Evolutionary conservation across 2,329 filamentous ascomycete species (phyloP), one percentile per base, ranked within the genome.

Genomic region (Rachicladosporium sp.): DNA sequence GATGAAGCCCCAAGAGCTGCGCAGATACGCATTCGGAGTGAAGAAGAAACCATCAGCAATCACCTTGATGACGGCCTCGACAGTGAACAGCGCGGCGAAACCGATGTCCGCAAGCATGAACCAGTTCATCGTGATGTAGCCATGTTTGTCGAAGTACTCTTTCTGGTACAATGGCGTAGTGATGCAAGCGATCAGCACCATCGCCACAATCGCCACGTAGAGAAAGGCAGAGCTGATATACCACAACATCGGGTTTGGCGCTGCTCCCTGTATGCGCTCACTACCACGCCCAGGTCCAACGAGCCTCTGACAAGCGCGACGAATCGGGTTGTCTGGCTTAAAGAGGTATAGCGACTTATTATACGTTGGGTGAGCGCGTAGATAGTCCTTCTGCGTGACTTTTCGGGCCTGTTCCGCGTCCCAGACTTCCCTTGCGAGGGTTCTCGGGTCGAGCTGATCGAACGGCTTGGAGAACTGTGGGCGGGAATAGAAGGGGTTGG

Each of bases 1-100:
- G 48, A 98, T 95, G 45, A 94, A 79, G 5, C 91, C 93, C 91
- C 91, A 98, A 0, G 88, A 89, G 55, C 89, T 89, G 52, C 91
- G 80, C 58, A 95, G 86, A 57, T 94, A 98, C 2, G 93, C 93
- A 61, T 98, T 95, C 0, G 91, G 91, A 0, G 91, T 95, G 76
- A 85, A 96, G 58, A 95, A 82, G 52, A 94, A 82, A 6, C 91
- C 91, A 63, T 98, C 91, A 0, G 91, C 91, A 51, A 98, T 78
- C 40, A 93, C 79, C 60, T 98, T 98, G 64, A 98, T 88, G 4
- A 78, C 54, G 1, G 88, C 86, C 61, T 98, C 91, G 6, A 84
- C 56, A 0, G 82, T 82, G 63, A 98, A 98, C 10, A 98, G 63
- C 2, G 82, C 61, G 2, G 89, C 87, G 57, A 98, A 98, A 5